A percentile compares a stretch with the other conserved stretches of the same genome.
Conservation (phyloP, 208 protist genomes). For the Wallacemonas rigidus region DNA sequence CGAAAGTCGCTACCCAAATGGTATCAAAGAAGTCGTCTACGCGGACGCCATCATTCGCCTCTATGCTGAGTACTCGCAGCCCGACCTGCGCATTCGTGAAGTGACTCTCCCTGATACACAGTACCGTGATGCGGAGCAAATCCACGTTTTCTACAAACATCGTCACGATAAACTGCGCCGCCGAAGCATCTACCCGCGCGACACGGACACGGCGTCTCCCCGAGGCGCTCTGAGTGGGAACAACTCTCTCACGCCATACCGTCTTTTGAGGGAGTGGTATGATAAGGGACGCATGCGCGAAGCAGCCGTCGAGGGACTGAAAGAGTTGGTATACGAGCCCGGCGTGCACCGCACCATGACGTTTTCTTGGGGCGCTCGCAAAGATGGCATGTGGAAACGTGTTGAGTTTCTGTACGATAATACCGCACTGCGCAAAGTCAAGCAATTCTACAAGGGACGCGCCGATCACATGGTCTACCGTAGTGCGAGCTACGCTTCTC, state of each 20-base stretch:
- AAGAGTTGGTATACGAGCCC: conserved; percentile 67
- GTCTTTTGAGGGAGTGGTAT: conserved; percentile 75
- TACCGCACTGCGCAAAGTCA: conserved; percentile 67
- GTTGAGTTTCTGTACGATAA: conserved; percentile 78
- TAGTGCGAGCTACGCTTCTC: conserved; percentile 65
- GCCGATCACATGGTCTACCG: conserved; percentile 80
- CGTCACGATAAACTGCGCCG: conserved; percentile 82
- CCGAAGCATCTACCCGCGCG: conserved; percentile 42
- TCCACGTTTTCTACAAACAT: conserved; percentile 80
- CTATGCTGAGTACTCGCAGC: conserved; percentile 81
- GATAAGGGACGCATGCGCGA: conserved; percentile 73
- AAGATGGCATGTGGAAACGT: conserved; percentile 81
- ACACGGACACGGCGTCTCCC: background rate
- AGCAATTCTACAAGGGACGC: conserved; percentile 84
- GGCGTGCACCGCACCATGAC: conserved; percentile 76
- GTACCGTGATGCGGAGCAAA: conserved; percentile 44
- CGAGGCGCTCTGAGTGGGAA: conserved; percentile 5
- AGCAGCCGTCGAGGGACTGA: conserved; percentile 61
- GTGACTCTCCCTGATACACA: conserved; percentile 53
- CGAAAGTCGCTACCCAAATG: conserved; percentile 78
- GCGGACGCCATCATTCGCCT: conserved; percentile 63
- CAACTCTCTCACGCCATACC: conserved; percentile 20
- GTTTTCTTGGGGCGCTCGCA: conserved; percentile 83
- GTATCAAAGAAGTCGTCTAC: conserved; percentile 73
- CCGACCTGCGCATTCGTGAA: conserved; percentile 73